A percentile compares a stretch with the other conserved stretches of the same genome.
These are phyloP conservation scores for Arthrobotrys iridis DNA, from an alignment of 2,329 filamentous ascomycete species.

Conservation along the genomic window DNA sequence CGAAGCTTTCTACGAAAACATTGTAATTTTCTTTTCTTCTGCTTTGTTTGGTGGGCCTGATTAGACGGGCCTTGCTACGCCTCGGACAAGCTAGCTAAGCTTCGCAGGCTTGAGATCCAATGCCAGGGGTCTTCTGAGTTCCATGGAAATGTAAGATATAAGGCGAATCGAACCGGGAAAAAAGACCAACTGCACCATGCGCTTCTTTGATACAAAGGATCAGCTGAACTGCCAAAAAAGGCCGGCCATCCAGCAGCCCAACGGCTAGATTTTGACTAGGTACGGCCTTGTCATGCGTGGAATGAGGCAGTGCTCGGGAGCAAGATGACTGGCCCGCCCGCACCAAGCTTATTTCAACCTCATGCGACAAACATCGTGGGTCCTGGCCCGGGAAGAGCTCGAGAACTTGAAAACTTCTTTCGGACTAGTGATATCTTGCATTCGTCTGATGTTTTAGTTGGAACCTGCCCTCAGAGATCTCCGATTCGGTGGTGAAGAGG, in stretches of 20 bases:
- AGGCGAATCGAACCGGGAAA: slow-evolving; percentile 32
- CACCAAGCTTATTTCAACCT: slow-evolving; percentile 55
- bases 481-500: slow-evolving; percentile 13
- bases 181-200: slow-evolving; percentile 28
- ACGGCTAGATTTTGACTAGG: slow-evolving; percentile 39
- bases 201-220: slow-evolving; percentile 34
- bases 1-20: background rate
- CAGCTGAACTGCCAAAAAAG: slow-evolving; percentile 43
- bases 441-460: slow-evolving; percentile 41
- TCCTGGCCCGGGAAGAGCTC: slow-evolving; percentile 25
- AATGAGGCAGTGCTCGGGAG: slow-evolving; percentile 54
- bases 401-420: slow-evolving; percentile 17
- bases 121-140: slow-evolving; percentile 22
- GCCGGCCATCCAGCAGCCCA: slow-evolving; percentile 24
- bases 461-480: background rate
- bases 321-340: slow-evolving; percentile 50
- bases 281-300: slow-evolving; percentile 50
- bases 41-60: slow-evolving; percentile 7
- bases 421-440: slow-evolving; percentile 24
- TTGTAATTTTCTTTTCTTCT: slow-evolving; percentile 2
- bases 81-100: slow-evolving; percentile 16
- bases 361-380: slow-evolving; percentile 54
- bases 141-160: slow-evolving; percentile 36
- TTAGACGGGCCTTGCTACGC: background rate
- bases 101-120: slow-evolving; percentile 10